These are phyloP conservation scores for Mycena galericulata DNA, from an alignment of 768 basidiomycete genomes.

Conservation along the genomic window DNA sequence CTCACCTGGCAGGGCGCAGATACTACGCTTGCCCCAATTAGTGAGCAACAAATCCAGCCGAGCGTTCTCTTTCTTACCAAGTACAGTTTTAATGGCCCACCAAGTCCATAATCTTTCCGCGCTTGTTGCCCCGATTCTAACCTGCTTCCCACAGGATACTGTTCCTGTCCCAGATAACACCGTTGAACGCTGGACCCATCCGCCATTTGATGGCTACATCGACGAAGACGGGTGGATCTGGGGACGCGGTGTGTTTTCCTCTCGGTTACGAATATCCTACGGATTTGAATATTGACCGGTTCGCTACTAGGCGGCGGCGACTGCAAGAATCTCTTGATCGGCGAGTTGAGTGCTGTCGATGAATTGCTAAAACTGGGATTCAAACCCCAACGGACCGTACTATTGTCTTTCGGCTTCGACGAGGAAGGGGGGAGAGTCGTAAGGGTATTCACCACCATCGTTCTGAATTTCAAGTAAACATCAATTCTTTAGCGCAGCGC, in stretches of 20 bases:
- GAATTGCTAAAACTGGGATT: conserved; percentile 17
- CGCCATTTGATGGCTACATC: conserved; percentile 61
- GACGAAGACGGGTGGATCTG: conserved; percentile 59
- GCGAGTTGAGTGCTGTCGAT: conserved; percentile 13
- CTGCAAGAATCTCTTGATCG: conserved; percentile 59
- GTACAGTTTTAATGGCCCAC: conserved; percentile 15
- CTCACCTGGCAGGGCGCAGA: conserved; percentile 69
- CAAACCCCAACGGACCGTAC: conserved; percentile 22
- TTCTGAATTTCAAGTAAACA: conserved; percentile 52
- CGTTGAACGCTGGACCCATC: conserved; percentile 56
- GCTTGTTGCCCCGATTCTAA: neutral
- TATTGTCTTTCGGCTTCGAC: conserved; percentile 54
- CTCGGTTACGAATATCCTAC: neutral
- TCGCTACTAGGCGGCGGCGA: conserved; percentile 56
- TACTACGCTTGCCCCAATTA: conserved; percentile 59
- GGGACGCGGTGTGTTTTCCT: conserved; percentile 51
- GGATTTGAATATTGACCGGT: neutral
- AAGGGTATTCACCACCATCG: conserved; percentile 36
- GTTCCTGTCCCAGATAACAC: conserved; percentile 63
- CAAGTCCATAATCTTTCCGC: conserved; percentile 28
- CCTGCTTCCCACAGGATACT: conserved; percentile 47
- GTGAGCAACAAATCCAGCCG: conserved; percentile 46
- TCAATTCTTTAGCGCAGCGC: conserved; percentile 67
- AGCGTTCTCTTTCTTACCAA: neutral
- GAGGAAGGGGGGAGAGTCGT: conserved; percentile 56